Evolutionary conservation across 805 yeast species (phyloP), one percentile per base, ranked within the genome.

Genomic region (Komagataella mondaviorum): DNA sequence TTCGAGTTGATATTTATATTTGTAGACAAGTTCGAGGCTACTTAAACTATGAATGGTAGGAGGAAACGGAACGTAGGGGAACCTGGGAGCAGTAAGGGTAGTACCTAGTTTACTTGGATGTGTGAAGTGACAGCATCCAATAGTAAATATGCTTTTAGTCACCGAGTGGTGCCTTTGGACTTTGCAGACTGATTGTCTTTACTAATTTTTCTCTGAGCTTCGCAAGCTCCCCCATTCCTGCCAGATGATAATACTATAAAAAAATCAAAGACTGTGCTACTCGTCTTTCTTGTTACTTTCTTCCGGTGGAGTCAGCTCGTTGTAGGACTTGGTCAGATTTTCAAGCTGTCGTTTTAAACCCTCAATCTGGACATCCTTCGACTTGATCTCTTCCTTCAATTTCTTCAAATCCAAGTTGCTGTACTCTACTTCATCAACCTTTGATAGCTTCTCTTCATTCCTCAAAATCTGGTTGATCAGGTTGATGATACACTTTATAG

Each of bases 391-490:
- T 53, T 65, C 62, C 54, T 66, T 62, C 53, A 68, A 67, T 51
- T 64, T 62, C 18, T 59, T 67, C 22, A 65, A 51, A 55, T 67
- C 71, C 39, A 54, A 45, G 4, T 46, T 24, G 6, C 46, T 45
- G 6, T 44, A 18, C 3, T 23, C 64, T 58, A 72, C 72, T 7
- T 47, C 50, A 49, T 58, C 55, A 51, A 53, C 52, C 48, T 60
- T 60, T 20, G 63, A 52, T 39, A 67, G 54, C 45, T 53, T 54
- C 46, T 55, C 54, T 56, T 67, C 65, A 52, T 64, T 63, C 51
- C 60, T 64, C 23, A 75, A 77, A 60, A 74, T 61, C 56, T 75
- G 73, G 53, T 66, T 68, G 51, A 78, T 62, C 51, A 77, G 65
- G 20, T 69, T 57, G 20, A 68, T 63, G 49, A 73, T 73, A 17